Evolutionary conservation across 2,329 filamentous ascomycete genomes (phyloP).

Genomic region (Xylaria arbuscula): DNA sequence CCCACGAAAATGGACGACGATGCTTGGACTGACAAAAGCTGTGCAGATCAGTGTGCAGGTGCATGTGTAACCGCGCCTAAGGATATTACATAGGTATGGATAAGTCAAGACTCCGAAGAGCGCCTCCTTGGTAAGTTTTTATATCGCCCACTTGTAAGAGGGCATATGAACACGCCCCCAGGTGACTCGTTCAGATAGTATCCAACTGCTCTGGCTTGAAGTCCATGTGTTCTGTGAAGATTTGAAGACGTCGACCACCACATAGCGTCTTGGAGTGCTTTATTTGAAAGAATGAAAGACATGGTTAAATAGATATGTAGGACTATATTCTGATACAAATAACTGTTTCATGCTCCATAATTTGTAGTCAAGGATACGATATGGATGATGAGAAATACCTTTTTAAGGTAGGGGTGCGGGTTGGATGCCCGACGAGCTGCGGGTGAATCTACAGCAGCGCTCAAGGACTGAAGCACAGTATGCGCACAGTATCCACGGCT

Average conservation of each 20-base stretch:
- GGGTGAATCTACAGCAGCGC: neutral
- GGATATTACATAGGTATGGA: neutral
- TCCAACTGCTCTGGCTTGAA: neutral
- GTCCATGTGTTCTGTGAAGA: neutral
- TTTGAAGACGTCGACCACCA: neutral
- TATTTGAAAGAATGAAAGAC: neutral
- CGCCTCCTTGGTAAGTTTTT: too few species aligned
- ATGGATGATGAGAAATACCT: neutral
- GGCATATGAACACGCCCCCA: neutral
- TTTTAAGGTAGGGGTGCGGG: neutral
- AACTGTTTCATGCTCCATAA: neutral
- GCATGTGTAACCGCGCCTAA: neutral
- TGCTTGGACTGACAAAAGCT: neutral
- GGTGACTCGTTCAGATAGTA: neutral
- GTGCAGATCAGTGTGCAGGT: neutral
- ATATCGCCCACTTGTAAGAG: neutral
- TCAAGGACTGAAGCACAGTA: neutral
- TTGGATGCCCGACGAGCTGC: constrained; percentile 2
- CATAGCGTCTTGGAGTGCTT: neutral
- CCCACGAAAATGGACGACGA: constrained; percentile 4
- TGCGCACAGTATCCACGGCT: neutral
- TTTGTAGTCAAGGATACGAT: neutral
- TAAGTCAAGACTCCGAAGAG: neutral
- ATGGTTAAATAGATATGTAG: neutral
- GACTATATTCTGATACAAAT: neutral